Evolutionary conservation across 140 eudicot species (phyloP).

Genomic region (Ambrosia hybrid): DNA sequence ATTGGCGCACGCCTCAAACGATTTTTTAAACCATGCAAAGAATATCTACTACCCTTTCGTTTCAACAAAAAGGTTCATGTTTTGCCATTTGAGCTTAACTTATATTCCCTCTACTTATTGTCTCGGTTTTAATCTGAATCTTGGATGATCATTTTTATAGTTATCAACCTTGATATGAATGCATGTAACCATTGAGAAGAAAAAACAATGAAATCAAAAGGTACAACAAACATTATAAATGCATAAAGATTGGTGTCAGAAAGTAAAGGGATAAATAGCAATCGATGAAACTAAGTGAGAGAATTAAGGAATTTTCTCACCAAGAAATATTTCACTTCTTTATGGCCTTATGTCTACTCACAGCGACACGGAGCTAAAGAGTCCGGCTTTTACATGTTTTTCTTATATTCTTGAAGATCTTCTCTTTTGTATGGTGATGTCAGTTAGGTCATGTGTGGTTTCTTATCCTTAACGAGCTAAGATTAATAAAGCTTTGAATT

Average conservation of each 20-base stretch:
- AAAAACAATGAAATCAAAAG: not conserved
- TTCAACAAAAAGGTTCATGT: too few species aligned
- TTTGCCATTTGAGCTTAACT: not conserved
- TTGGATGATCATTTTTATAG: not conserved
- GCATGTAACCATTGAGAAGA: not conserved
- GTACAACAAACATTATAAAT: slow-evolving; percentile 5
- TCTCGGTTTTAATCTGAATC: not conserved
- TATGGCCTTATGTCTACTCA: slow-evolving; percentile 1
- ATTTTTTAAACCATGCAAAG: too few species aligned
- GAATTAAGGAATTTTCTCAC: too few species aligned
- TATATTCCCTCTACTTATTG: not conserved
- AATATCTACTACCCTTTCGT: too few species aligned
- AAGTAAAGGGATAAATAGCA: not conserved
- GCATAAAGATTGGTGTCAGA: not conserved
- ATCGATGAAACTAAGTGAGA: not conserved
- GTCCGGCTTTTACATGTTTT: slow-evolving; percentile 10
- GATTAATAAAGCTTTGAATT: slow-evolving; percentile 1
- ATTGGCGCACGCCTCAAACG: too few species aligned
- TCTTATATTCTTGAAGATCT: not conserved
- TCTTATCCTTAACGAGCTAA: not conserved
- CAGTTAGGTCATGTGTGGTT: not conserved
- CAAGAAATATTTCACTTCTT: not conserved
- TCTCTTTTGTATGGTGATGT: not conserved
- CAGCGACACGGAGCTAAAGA: not conserved
- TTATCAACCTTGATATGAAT: not conserved